Conservation (phyloP, 352 stramenopile genomes). For the Globisporangium polare region DNA sequence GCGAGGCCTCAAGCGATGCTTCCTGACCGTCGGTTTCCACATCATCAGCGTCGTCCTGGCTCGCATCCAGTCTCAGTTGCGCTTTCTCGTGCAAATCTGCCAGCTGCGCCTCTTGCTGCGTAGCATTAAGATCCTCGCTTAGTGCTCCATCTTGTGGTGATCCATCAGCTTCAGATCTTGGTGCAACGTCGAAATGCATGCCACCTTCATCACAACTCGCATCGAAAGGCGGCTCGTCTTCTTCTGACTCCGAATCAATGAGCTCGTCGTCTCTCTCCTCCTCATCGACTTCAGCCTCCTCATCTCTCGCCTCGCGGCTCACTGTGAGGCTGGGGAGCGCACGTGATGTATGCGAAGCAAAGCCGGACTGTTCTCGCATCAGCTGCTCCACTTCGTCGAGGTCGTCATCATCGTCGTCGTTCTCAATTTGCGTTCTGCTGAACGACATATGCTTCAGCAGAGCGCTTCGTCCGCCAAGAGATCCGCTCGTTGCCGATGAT, state of each 20-base stretch:
- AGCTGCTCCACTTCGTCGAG: conserved; percentile 12
- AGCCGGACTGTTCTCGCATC: conserved; percentile 8
- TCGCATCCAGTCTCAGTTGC: background rate
- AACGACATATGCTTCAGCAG: conserved; percentile 11
- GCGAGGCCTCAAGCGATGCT: background rate
- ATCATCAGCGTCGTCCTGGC: background rate
- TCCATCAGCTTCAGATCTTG: background rate
- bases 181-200: background rate
- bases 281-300: background rate
- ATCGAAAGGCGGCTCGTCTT: background rate
- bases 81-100: background rate
- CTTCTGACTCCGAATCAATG: conserved; percentile 18
- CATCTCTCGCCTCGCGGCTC: background rate
- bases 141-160: background rate
- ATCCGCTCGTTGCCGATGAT: background rate
- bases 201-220: background rate
- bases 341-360: background rate
- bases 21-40: background rate
- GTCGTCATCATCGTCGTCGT: conserved; percentile 2
- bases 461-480: background rate
- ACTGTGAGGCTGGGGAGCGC: background rate
- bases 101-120: background rate
- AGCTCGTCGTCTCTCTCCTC: conserved; percentile 13
- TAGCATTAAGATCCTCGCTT: background rate
- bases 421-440: conserved; percentile 1